Base-by-base conservation (phyloP, 108 stramenopile species). In the Licmophora abbreviata region DNA sequence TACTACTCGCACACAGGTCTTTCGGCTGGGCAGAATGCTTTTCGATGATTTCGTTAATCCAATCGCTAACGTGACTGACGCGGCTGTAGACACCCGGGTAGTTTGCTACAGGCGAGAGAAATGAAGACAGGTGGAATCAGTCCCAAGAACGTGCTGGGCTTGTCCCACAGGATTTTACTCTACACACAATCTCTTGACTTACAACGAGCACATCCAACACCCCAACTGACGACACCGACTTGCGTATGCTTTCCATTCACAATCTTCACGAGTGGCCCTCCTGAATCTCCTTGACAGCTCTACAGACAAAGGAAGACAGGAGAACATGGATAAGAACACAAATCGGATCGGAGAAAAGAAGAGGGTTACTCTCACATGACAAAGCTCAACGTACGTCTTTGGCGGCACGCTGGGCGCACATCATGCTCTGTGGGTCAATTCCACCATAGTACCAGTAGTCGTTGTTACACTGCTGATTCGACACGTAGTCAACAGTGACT, bases 11-110 rank as follows among this genome's bases (percentile, higher is more conserved):
- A 25, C 53, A 54, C 11, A 2, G 25, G 23, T 1, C 4, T 24
- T 59, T 59, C 27, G 59, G 59, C 29, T 34, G 14, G 23, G 18
- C 55, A 6, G 66, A 67, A 12, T 61, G 41, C 17, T 51, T 44
- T 28, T 61, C 62, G 21, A 69, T 54, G 31, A 51, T 22, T 28
- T 64, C 59, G 23, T 49, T 27, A 11, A 72, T 67, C 77, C 77
- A 78, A 27, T 53, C 55, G 38, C 43, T 46, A 24, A 28, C 60
- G 18, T 44, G 44, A 11, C 54, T 56, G 10, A 61, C 56, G 18
- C 67, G 38, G 10, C 68, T 38, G 43, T 77, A 77, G 0, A 77
- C 64, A 1, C 76, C 76, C 5, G 71, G 76, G 47, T 44, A 73
- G 14, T 48, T 52, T 14, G 32, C 58, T 14, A 51, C 22, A 3